Percentiles rank a stretch among this genome's conserved stretches.
Conservation (phyloP, 495 filamentous ascomycete species). For the Trichoderma reesei region DNA sequence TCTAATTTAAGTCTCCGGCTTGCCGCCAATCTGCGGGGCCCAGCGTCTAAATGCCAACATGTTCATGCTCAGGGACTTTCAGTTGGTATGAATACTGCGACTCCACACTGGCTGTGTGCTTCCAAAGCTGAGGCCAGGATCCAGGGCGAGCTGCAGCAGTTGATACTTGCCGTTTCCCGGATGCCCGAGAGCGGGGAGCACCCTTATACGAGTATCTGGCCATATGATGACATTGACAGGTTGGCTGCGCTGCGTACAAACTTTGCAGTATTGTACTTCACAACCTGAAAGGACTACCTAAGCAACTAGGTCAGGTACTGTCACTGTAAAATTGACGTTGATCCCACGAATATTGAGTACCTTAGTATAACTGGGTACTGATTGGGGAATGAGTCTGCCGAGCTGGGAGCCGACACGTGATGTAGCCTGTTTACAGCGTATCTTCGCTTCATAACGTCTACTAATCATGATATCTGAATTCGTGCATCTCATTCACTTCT, state of each 20-base stretch:
- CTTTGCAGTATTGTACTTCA: too few species aligned
- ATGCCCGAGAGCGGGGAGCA: not conserved
- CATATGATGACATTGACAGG: not conserved
- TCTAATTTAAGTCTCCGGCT: slow-evolving; percentile 1
- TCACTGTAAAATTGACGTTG: too few species aligned
- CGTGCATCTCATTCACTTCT: too few species aligned
- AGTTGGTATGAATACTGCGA: not conserved
- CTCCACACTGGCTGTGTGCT: not conserved
- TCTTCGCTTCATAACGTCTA: too few species aligned
- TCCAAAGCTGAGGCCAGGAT: not conserved
- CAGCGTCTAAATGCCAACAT: not conserved
- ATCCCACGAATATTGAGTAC: too few species aligned
- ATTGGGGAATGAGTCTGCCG: too few species aligned
- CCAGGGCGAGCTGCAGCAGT: not conserved
- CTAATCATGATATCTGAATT: too few species aligned
- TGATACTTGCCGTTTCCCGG: not conserved
- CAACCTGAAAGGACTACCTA: too few species aligned
- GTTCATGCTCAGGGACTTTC: not conserved
- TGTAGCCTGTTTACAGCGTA: too few species aligned
- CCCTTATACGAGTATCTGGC: not conserved
- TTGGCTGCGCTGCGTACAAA: not conserved
- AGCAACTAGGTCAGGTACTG: too few species aligned
- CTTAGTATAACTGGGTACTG: too few species aligned
- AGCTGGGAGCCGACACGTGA: too few species aligned
- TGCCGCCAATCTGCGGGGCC: not conserved